phyloP scores from a whole-genome alignment of 2,329 filamentous ascomycete species.

The Trematosphaeria pertusa region DNA sequence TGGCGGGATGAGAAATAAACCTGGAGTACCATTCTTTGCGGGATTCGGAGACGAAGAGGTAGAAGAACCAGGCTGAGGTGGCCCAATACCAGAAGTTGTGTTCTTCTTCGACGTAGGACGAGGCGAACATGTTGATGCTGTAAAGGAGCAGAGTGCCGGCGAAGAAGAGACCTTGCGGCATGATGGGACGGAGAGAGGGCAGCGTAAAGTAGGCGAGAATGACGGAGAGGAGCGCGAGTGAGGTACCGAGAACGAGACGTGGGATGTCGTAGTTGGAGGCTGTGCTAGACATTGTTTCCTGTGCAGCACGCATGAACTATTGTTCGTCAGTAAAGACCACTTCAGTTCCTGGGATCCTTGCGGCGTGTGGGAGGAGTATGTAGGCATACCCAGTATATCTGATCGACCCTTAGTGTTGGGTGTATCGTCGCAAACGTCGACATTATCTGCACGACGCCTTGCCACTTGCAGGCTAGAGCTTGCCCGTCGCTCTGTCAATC shows the following conservation, averaged over 20 bases:
- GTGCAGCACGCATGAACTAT: slow-evolving; percentile 73
- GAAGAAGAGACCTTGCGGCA: slow-evolving; percentile 55
- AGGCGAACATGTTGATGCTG: slow-evolving; percentile 93
- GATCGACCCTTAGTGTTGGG: slow-evolving; percentile 29
- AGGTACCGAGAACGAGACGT: slow-evolving; percentile 61
- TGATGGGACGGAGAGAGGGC: slow-evolving; percentile 54
- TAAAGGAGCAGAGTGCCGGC: slow-evolving; percentile 60
- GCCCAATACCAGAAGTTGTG: slow-evolving; percentile 99
- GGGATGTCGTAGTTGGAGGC: slow-evolving; percentile 89
- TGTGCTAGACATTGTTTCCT: slow-evolving; percentile 82
- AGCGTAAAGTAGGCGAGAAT: slow-evolving; percentile 43
- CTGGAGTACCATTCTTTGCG: slow-evolving; percentile 36
- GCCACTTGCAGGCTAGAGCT: slow-evolving; percentile 74
- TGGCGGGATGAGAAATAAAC: slow-evolving; percentile 39
- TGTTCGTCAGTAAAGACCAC: slow-evolving; percentile 12
- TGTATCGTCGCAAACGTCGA: slow-evolving; percentile 8
- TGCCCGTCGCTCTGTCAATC: slow-evolving; percentile 31
- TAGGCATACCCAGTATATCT: slow-evolving; percentile 53
- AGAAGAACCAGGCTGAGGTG: slow-evolving; percentile 70
- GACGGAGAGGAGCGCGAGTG: slow-evolving; percentile 55
- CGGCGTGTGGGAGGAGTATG: too few relatives aligned
- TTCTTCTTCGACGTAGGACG: slow-evolving; percentile 97
- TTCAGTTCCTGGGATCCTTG: too few relatives aligned
- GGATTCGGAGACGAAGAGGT: slow-evolving; percentile 52
- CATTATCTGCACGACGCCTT: slow-evolving; percentile 34